A percentile compares a stretch with the other conserved stretches of the same genome.
phyloP scores from a whole-genome alignment of 306 rosid genomes.

The Urtica urens region DNA sequence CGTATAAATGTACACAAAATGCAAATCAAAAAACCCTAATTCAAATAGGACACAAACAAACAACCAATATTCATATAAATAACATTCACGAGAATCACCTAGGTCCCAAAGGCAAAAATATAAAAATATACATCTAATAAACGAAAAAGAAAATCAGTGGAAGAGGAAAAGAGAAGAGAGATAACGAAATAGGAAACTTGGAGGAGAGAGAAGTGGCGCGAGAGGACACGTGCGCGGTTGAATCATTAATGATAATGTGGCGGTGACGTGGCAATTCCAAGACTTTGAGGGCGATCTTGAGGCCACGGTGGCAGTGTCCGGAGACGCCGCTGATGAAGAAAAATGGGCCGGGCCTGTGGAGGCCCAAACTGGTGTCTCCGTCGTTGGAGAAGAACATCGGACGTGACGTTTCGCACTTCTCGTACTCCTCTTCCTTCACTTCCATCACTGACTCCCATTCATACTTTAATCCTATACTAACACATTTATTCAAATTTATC shows the following conservation, averaged over 20 bases:
- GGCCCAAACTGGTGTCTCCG: conserved; percentile 30
- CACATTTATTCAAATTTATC: background rate
- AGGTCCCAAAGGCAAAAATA: no score
- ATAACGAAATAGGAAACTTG: conserved; percentile 32
- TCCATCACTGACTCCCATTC: conserved; percentile 56
- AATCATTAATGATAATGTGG: background rate
- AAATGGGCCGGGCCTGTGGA: conserved; percentile 55
- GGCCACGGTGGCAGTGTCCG: conserved; percentile 68
- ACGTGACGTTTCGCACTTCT: conserved; percentile 36
- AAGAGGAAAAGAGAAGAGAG: conserved; percentile 18
- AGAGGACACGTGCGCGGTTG: conserved; percentile 26
- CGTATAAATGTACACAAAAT: no score
- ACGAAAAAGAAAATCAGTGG: no score
- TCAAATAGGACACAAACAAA: no score
- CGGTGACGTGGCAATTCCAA: no score
- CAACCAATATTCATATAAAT: no score
- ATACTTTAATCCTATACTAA: conserved; percentile 44
- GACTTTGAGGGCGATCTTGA: conserved; percentile 61
- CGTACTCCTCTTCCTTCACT: conserved; percentile 66
- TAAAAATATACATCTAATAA: no score
- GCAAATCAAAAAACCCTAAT: no score
- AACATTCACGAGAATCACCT: no score
- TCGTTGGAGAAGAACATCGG: conserved; percentile 62
- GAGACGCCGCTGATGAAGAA: conserved; percentile 76
- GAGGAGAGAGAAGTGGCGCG: conserved; percentile 16